Evolutionary conservation across 805 yeast species (phyloP), one percentile per base, ranked within the genome.

Genomic region (Lipomyces anomalus): DNA sequence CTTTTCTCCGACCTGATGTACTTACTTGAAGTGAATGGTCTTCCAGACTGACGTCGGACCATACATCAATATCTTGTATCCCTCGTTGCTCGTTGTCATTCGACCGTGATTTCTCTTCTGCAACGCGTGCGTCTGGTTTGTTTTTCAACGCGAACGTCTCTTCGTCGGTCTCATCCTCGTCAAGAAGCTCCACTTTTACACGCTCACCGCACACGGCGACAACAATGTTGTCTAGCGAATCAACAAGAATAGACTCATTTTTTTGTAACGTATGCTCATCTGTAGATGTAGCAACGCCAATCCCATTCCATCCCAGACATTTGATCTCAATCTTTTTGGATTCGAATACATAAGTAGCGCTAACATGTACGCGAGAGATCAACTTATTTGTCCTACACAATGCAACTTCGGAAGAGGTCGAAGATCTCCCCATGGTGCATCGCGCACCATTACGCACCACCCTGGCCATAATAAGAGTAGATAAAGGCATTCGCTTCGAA

Each of bases 301-400:
- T 67, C 7, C 97, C 96, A 62, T 90, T 90, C 66, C 79, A 75
- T 3, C 97, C 97, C 44, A 78, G 63, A 63, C 97, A 90, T 37
- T 74, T 74, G 41, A 90, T 61, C 13, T 66, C 68, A 37, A 86
- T 62, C 38, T 69, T 56, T 28, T 74, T 67, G 7, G 50, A 43
- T 3, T 49, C 59, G 1, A 67, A 56, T 23, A 68, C 60, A 59
- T 74, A 79, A 22, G 72, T 66, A 2, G 83, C 58, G 13, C 67
- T 63, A 42, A 81, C 71, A 63, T 85, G 95, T 7, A 72, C 70
- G 42, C 95, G 75, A 11, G 92, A 82, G 20, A 85, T 75, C 33
- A 72, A 71, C 59, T 76, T 78, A 61, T 61, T 72, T 62, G 59
- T 79, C 57, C 64, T 66, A 60, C 64, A 68, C 33, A 72, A 60